A percentile compares a stretch with the other conserved stretches of the same genome.
Evolutionary conservation across 805 yeast genomes (phyloP).

Genomic region (Sugiyamaella smithiae): DNA sequence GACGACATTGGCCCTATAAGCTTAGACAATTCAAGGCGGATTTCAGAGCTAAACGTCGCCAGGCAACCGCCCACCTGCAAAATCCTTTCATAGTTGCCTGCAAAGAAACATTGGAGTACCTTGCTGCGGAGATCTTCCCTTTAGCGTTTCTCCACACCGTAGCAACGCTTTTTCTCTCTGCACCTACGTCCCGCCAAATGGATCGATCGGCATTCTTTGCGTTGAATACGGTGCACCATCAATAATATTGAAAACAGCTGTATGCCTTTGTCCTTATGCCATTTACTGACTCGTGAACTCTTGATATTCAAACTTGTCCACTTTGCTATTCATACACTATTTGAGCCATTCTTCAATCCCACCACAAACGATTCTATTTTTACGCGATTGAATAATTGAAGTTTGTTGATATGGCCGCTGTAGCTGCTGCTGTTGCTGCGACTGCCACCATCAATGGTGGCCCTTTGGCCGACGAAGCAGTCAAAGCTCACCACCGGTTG

Average conservation of each 20-base stretch:
- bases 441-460: too few relatives aligned
- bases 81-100: not conserved
- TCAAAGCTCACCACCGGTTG: slow-evolving; percentile 32
- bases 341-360: not conserved
- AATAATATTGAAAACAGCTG: slow-evolving; percentile 2
- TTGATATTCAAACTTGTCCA: not conserved
- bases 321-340: not conserved
- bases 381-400: not conserved
- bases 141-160: too few relatives aligned
- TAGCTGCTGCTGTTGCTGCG: not conserved
- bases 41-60: not conserved
- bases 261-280: not conserved
- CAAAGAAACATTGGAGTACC: too few relatives aligned
- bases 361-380: not conserved
- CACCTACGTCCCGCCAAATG: slow-evolving; percentile 5
- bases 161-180: too few relatives aligned
- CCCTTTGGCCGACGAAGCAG: slow-evolving; percentile 11
- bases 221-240: slow-evolving; percentile 1
- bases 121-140: too few relatives aligned
- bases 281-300: not conserved
- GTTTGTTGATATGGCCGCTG: not conserved
- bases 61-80: not conserved
- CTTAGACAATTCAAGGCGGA: not conserved
- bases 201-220: slow-evolving; percentile 7
- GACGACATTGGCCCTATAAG: not conserved